Percentiles rank a stretch among this genome's conserved stretches.
Evolutionary conservation across 2,329 filamentous ascomycete species (phyloP).

Genomic region (Cadophora luteo-olivacea): DNA sequence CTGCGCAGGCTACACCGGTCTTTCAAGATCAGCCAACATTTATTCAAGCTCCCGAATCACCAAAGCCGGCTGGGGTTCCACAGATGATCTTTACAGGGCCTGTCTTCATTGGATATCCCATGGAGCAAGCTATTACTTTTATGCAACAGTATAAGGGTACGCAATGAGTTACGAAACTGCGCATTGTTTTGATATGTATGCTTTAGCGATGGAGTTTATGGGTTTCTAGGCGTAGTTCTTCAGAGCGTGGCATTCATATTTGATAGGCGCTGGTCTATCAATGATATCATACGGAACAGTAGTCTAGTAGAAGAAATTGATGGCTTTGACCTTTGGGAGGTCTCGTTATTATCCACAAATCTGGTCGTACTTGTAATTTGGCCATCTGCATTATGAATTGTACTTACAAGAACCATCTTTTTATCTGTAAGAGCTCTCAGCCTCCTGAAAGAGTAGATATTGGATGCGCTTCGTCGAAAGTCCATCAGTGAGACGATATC

Average conservation of each 20-base stretch:
- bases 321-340: neutral
- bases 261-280: neutral
- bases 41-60: conserved; percentile 52
- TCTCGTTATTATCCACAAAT: neutral
- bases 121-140: conserved; percentile 80
- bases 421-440: no score
- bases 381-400: no score
- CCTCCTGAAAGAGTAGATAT: no score
- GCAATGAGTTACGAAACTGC: conserved; percentile 25
- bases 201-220: conserved; percentile 12
- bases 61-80: conserved; percentile 47
- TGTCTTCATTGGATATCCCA: conserved; percentile 90
- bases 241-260: neutral
- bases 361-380: no score
- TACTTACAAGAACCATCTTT: no score
- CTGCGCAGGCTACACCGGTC: conserved; percentile 44
- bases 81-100: conserved; percentile 91
- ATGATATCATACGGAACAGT: neutral
- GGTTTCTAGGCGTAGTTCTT: neutral
- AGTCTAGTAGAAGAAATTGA: conserved; percentile 8
- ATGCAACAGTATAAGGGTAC: conserved; percentile 58
- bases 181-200: neutral
- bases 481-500: no score
- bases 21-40: conserved; percentile 56
- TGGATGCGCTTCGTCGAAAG: no score